Evolutionary conservation across 306 rosid species (phyloP).

Genomic region (Prunus fruticosa): DNA sequence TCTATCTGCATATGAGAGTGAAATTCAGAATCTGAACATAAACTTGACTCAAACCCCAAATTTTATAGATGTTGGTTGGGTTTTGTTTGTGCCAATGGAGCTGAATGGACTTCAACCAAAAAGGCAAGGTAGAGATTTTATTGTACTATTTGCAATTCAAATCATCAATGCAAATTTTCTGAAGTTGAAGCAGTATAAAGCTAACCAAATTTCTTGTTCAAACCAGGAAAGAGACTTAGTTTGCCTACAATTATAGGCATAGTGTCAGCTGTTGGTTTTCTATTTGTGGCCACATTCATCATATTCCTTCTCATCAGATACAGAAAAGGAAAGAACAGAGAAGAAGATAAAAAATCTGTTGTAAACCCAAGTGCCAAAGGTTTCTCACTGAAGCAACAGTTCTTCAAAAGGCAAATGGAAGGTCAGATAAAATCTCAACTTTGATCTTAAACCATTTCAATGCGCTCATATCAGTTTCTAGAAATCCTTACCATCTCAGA

Average conservation of each 20-base stretch:
- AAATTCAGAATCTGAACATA: background rate
- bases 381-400: slow-evolving; percentile 9
- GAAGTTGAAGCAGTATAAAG: too few species aligned
- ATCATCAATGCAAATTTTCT: too few species aligned
- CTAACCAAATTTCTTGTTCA: background rate
- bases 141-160: too few species aligned
- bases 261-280: slow-evolving; percentile 1
- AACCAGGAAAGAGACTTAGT: slow-evolving; percentile 9
- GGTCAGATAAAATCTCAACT: background rate
- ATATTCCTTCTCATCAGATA: slow-evolving; percentile 6
- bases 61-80: slow-evolving; percentile 22
- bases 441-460: background rate
- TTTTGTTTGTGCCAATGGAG: slow-evolving; percentile 20
- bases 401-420: slow-evolving; percentile 17
- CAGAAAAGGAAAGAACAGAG: background rate
- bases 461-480: background rate
- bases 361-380: background rate
- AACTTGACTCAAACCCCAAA: background rate
- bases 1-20: background rate
- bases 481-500: background rate
- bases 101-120: background rate
- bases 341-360: background rate
- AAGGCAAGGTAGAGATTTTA: background rate
- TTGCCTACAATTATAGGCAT: background rate
- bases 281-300: background rate